A percentile compares a stretch with the other conserved stretches of the same genome.
Evolutionary conservation across 208 protist species (phyloP).

Genomic region (Acanthamoeba castellanii): DNA sequence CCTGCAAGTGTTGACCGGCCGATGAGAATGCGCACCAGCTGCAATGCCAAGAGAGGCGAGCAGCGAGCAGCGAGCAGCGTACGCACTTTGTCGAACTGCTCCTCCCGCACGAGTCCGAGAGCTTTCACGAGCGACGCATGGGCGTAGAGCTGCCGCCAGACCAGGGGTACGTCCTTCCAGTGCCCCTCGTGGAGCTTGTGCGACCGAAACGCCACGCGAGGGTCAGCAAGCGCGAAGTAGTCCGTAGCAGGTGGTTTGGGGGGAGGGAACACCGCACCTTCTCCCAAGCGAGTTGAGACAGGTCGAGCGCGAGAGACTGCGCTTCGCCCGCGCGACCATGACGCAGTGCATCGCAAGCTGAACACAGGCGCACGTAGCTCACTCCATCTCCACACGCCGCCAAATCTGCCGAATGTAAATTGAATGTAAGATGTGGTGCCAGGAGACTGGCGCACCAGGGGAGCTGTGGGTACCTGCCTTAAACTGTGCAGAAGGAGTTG

Average conservation of each 20-base stretch:
- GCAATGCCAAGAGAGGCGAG: too few species aligned
- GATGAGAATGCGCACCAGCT: neutral
- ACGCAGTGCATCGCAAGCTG: neutral
- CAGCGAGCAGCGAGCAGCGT: neutral
- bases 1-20: neutral
- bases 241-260: neutral
- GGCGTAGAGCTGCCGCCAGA: slow-evolving; percentile 59
- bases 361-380: neutral
- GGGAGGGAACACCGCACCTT: neutral
- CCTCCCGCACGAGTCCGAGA: neutral
- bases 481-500: neutral
- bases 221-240: neutral
- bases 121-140: slow-evolving; percentile 34
- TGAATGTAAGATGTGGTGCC: too few species aligned
- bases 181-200: slow-evolving; percentile 34
- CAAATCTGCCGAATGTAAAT: neutral
- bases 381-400: neutral
- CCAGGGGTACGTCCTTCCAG: slow-evolving; percentile 60
- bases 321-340: neutral
- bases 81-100: neutral
- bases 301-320: neutral
- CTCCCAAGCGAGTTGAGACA: slow-evolving; percentile 38
- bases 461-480: neutral
- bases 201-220: neutral
- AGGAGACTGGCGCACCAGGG: neutral